Base-by-base conservation (phyloP, 768 basidiomycete species). In the Tylopilus subfusipes region DNA sequence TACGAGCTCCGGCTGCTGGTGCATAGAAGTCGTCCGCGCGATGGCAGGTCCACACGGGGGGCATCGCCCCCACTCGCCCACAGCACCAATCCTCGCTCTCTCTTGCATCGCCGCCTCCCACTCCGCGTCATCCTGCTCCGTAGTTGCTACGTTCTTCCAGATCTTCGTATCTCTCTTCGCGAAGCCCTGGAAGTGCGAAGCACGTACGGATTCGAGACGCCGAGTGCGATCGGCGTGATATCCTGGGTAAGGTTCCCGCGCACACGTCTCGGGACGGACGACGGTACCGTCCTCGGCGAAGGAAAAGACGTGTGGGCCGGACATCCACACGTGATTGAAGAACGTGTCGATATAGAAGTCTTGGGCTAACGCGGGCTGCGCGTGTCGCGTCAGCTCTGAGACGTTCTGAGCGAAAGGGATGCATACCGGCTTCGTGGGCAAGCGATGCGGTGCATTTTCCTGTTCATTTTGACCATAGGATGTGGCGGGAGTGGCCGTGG, bases 321-420 rank as follows among this genome's bases (percentile, higher is more conserved):
- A 27, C 42, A 12, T 64, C 77, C 81, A 24, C 66, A 74, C 25
- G 59, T 60, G 31, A 57, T 75, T 48, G 70, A 75, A 45, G 78
- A 80, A 52, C 69, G 75, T 31, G 77, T 82, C 56, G 67, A 74
- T 29, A 76, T 80, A 60, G 76, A 84, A 66, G 82, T 85, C 64
- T 11, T 38, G 36, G 36, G 36, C 19, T 7, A 19, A 10, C 1
- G 8, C 21, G 31, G 50, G 33, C 54, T 59, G 21, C 0, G 10
- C 8, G 6, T 48, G 19, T 21, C 12, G 16, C 24, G 29, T 62
- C 7, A 55, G 22, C 2, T 8, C 8, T 18, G 8, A 5, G 1
- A n/a, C 3, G 2, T 27, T 22, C 22, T 3, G 13, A n/a, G 30
- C 10, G 14, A 14, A 24, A 12, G 11, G 16, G 8, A 2, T 1